phyloP scores from a whole-genome alignment of 2,329 filamentous ascomycete species.

The Emergomyces orientalis region DNA sequence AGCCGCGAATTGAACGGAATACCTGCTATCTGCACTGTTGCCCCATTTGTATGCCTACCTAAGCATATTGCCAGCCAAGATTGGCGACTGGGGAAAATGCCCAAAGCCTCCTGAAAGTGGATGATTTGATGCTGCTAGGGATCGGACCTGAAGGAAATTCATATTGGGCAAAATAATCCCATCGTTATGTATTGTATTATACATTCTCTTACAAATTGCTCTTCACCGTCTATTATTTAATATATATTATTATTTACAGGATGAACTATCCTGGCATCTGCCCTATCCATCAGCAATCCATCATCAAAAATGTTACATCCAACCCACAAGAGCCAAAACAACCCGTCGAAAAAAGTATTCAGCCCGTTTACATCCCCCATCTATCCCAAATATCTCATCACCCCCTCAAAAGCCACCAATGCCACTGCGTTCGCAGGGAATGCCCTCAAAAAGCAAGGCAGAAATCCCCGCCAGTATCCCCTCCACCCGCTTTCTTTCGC shows the following conservation, averaged over 20 bases:
- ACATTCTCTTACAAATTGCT: too few species aligned
- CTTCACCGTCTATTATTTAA: background rate
- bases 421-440: conserved; percentile 96
- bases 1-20: background rate
- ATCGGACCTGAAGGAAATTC: background rate
- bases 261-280: background rate
- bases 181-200: too few species aligned
- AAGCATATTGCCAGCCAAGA: background rate
- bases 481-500: conserved; percentile 65
- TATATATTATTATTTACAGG: background rate
- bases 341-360: background rate
- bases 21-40: background rate
- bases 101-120: background rate
- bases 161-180: too few species aligned
- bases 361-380: background rate
- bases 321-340: background rate
- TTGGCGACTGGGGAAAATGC: too few species aligned
- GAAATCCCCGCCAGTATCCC: conserved; percentile 87
- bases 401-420: conserved; percentile 82
- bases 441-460: conserved; percentile 85
- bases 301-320: background rate
- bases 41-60: too few species aligned
- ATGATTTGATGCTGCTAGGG: background rate
- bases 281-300: background rate
- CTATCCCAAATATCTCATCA: conserved; percentile 56